Conservation (phyloP, 2,329 filamentous ascomycete genomes). For the Fusarium euwallaceae region DNA sequence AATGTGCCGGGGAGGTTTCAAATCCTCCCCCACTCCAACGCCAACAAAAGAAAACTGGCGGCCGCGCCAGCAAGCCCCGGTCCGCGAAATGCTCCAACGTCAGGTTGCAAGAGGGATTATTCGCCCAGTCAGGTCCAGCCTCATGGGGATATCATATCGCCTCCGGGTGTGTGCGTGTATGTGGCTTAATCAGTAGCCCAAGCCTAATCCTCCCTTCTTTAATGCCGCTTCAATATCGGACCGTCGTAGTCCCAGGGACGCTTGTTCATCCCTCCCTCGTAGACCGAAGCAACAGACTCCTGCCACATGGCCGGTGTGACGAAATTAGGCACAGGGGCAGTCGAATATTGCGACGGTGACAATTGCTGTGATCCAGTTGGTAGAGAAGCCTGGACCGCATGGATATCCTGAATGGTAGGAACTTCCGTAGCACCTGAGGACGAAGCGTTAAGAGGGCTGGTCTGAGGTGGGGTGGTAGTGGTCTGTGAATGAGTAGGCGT, state of each 20-base stretch:
- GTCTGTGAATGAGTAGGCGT: conserved; percentile 63
- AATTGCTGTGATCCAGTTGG: conserved; percentile 61
- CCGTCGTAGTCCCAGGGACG: conserved; percentile 70
- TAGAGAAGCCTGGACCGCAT: conserved; percentile 60
- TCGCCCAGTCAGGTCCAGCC: conserved; percentile 23
- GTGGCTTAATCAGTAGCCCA: conserved; percentile 14
- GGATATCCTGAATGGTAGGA: conserved; percentile 66
- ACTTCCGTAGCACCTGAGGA: conserved; percentile 68
- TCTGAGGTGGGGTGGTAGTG: conserved; percentile 55
- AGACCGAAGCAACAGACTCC: conserved; percentile 77
- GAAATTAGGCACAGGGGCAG: conserved; percentile 68
- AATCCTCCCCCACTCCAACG: conserved; percentile 1
- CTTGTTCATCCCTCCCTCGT: conserved; percentile 70
- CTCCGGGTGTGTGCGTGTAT: conserved; percentile 2
- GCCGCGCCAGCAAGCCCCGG: not conserved
- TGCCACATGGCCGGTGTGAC: conserved; percentile 81
- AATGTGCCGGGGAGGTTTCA: conserved; percentile 14
- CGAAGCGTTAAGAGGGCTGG: conserved; percentile 66
- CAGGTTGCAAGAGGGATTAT: not conserved
- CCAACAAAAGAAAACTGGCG: conserved; percentile 2
- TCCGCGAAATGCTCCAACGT: not conserved
- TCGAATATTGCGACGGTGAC: conserved; percentile 65
- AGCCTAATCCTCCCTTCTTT: conserved; percentile 9
- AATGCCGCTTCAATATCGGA: conserved; percentile 51
- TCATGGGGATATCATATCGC: conserved; percentile 21